Evolutionary conservation across 306 rosid genomes (phyloP), one percentile per base, ranked within the genome.

Genomic region (Trichosanthes cucumerina): DNA sequence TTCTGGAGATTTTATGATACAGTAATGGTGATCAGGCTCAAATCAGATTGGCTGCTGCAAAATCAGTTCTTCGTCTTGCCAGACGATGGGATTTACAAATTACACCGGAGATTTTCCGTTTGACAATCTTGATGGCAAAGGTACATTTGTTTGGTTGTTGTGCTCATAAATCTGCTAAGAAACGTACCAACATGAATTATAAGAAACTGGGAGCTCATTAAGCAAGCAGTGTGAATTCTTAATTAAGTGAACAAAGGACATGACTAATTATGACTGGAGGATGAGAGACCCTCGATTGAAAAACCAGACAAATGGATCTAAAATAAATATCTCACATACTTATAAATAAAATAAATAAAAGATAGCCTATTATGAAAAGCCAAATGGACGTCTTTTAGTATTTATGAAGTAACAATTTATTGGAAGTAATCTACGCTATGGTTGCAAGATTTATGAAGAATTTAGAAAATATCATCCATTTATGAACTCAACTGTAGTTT

Each of bases 1-100:
- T 79, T 68, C 59, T 73, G 69, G 79, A 78, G 71, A 39, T 82
- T 71, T 38, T 84, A 73, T 79, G 18, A 77, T 84, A 78, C 82
- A 91, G 96, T 82, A 90, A 87, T 76, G 87, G 59, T 23, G 90
- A 90, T 41, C 81, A 70, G 84, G 87, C 87, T 82, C 85, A 76
- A 77, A 78, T 91, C 64, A 88, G 91, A 86, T 84, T 92, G 82
- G 97, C 89, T 82, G 93, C 97, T 77, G 97, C 97, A 47, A 95
- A 90, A 81, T 86, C 97, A 70, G 84, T 92, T 84, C 96, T 95
- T 65, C 86, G 78, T 80, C 92, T 95, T 79, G 86, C 97, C 53
- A 88, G 80, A 82, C 91, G 88, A 88, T 95, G 97, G 97, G 98
- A 95, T 87, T 87, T 81, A 62, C 89, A 88, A 84, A 91, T 95